A percentile compares a stretch with the other conserved stretches of the same genome.
Conservation (phyloP, 768 basidiomycete genomes). For the Boletus sp. region DNA sequence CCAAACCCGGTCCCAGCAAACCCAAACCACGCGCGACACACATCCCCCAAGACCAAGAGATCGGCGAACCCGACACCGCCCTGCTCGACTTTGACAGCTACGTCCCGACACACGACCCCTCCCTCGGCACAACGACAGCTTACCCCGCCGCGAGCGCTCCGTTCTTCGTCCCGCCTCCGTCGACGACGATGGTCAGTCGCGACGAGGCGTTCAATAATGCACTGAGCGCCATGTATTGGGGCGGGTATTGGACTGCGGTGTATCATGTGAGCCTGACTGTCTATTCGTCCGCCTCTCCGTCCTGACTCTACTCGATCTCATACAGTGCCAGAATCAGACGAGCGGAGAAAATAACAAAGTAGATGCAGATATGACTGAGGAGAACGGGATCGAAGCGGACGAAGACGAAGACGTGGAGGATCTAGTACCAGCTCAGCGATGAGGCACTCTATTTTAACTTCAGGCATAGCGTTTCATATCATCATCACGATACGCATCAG, state of each 20-base stretch:
- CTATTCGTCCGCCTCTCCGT: neutral
- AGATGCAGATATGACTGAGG: slow-evolving; percentile 30
- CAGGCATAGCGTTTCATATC: neutral
- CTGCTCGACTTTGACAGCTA: slow-evolving; percentile 72
- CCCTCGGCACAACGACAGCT: slow-evolving; percentile 39
- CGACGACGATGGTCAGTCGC: slow-evolving; percentile 47
- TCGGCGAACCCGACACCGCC: slow-evolving; percentile 52
- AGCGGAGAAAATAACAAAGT: slow-evolving; percentile 17
- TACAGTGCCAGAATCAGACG: slow-evolving; percentile 35
- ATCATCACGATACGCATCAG: slow-evolving; percentile 7
- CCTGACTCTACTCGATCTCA: slow-evolving; percentile 1
- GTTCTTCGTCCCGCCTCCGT: slow-evolving; percentile 31
- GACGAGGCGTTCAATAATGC: slow-evolving; percentile 80
- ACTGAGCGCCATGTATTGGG: slow-evolving; percentile 81
- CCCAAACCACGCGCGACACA: neutral
- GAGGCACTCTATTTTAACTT: neutral
- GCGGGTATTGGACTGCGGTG: slow-evolving; percentile 84
- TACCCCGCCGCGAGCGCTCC: slow-evolving; percentile 11
- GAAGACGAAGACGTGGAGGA: slow-evolving; percentile 22
- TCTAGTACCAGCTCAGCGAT: slow-evolving; percentile 32
- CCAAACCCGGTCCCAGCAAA: slow-evolving; percentile 11
- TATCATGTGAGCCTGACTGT: slow-evolving; percentile 57
- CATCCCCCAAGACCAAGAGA: neutral
- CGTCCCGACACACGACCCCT: slow-evolving; percentile 67
- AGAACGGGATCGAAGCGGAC: slow-evolving; percentile 26